These are phyloP conservation scores for Epichloe glyceriae DNA, from an alignment of 2,329 filamentous ascomycete genomes.

Conservation along the genomic window DNA sequence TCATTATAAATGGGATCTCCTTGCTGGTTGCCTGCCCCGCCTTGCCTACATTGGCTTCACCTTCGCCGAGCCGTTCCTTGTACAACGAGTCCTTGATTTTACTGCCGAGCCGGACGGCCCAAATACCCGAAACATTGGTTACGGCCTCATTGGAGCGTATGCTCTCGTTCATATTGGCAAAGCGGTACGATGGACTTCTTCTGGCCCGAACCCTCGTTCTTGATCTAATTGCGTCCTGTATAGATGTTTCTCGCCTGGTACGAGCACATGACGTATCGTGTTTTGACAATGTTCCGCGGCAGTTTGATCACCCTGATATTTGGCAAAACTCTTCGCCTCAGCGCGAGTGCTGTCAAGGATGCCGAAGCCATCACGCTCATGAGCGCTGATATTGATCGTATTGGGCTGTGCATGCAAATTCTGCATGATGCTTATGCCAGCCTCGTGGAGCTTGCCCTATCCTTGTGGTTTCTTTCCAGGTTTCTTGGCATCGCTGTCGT, in stretches of 20 bases:
- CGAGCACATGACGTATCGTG: constrained; percentile 22
- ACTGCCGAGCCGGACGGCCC: constrained; percentile 13
- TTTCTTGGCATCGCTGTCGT: constrained; percentile 12
- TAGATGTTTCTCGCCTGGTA: not conserved
- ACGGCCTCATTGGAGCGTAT: constrained; percentile 26
- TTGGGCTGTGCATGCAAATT: constrained; percentile 14
- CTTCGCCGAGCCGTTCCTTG: constrained; percentile 30
- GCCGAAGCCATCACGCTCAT: constrained; percentile 27
- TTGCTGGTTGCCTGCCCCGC: constrained; percentile 21
- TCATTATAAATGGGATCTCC: constrained; percentile 15
- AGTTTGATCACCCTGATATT: constrained; percentile 33
- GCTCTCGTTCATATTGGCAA: constrained; percentile 26
- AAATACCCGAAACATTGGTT: constrained; percentile 17
- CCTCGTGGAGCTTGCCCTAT: constrained; percentile 21
- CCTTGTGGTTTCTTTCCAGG: constrained; percentile 20
- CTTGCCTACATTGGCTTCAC: constrained; percentile 24
- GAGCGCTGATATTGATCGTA: constrained; percentile 28
- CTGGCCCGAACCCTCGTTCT: constrained; percentile 13
- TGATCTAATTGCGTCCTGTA: constrained; percentile 11
- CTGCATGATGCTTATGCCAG: constrained; percentile 23
- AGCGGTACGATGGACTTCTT: constrained; percentile 18
- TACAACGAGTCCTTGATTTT: constrained; percentile 21
- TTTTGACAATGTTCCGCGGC: constrained; percentile 21
- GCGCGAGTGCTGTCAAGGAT: constrained; percentile 15
- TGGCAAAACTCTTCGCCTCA: constrained; percentile 24